Evolutionary conservation across 225 moss, liverwort and hornwort species (phyloP).

Genomic region (Polytrichum commune): DNA sequence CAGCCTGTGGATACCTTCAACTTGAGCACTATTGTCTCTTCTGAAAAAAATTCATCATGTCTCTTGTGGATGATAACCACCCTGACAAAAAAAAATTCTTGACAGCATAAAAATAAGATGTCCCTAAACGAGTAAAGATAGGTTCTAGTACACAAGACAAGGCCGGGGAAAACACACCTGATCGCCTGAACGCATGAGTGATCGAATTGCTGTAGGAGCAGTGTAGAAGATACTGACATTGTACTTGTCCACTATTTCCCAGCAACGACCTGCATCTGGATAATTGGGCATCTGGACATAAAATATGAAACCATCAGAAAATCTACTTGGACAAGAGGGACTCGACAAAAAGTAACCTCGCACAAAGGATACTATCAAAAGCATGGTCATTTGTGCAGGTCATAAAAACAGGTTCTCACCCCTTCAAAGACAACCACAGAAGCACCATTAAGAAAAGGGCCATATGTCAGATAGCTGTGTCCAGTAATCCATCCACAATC

Average conservation of each 20-base stretch:
- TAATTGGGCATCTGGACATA: constrained; percentile 75
- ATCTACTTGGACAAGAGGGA: no score
- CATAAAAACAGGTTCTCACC: constrained; percentile 36
- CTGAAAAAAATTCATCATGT: no score
- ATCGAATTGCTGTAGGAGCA: constrained; percentile 87
- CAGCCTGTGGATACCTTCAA: neutral
- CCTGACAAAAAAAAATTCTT: no score
- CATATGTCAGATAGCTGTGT: constrained; percentile 96
- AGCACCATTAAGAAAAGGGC: constrained; percentile 92
- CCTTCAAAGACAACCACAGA: constrained; percentile 89
- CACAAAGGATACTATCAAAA: no score
- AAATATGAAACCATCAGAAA: neutral
- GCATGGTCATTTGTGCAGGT: no score
- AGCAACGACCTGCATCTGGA: constrained; percentile 92
- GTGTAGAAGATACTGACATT: constrained; percentile 92
- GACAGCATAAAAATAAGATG: no score
- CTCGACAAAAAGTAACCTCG: no score
- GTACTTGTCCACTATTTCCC: constrained; percentile 98
- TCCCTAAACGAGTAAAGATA: no score
- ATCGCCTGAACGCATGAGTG: constrained; percentile 93
- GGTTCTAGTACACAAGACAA: no score
- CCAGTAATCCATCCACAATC: constrained; percentile 99
- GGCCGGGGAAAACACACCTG: constrained; percentile 32
- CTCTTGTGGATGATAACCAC: no score
- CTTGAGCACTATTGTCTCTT: no score